These are phyloP conservation scores for Blastobotrys serpentis DNA, from an alignment of 1,139 yeast species.

Conservation along the genomic window DNA sequence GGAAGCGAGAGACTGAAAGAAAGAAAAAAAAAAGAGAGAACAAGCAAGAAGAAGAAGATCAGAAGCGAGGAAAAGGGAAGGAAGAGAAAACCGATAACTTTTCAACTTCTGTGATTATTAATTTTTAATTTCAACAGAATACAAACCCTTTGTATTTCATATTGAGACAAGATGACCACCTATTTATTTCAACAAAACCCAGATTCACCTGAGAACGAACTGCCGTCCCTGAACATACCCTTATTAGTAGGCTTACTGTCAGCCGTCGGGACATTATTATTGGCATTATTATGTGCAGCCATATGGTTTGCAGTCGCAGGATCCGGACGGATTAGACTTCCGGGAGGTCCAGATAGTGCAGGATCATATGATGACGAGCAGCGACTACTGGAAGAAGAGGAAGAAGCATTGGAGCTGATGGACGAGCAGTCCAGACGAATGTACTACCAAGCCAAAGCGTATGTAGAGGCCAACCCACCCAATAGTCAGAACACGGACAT, in stretches of 20 bases:
- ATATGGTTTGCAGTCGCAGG: slow-evolving; percentile 38
- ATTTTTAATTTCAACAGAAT: neutral
- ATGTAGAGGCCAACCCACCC: slow-evolving; percentile 47
- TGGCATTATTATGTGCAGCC: slow-evolving; percentile 35
- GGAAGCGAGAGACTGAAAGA: too few relatives aligned
- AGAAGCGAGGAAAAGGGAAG: neutral
- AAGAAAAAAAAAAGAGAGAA: too few relatives aligned
- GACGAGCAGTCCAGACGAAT: slow-evolving; percentile 48
- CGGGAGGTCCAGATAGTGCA: slow-evolving; percentile 46
- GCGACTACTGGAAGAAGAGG: slow-evolving; percentile 62
- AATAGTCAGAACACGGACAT: slow-evolving; percentile 42
- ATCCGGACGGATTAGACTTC: slow-evolving; percentile 39
- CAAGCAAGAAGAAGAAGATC: neutral
- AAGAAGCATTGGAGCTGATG: slow-evolving; percentile 65
- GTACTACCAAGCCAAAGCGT: slow-evolving; percentile 58
- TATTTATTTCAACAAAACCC: slow-evolving; percentile 3
- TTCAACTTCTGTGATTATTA: too few relatives aligned
- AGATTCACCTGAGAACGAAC: slow-evolving; percentile 17
- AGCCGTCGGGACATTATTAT: slow-evolving; percentile 38
- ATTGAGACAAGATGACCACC: too few relatives aligned
- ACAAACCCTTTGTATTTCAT: too few relatives aligned
- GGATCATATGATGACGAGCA: slow-evolving; percentile 65
- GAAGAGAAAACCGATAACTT: neutral
- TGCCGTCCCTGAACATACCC: slow-evolving; percentile 32
- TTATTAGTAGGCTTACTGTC: slow-evolving; percentile 40